These are phyloP conservation scores for Neurospora discreta DNA, from an alignment of 495 filamentous ascomycete species.

Conservation along the genomic window DNA sequence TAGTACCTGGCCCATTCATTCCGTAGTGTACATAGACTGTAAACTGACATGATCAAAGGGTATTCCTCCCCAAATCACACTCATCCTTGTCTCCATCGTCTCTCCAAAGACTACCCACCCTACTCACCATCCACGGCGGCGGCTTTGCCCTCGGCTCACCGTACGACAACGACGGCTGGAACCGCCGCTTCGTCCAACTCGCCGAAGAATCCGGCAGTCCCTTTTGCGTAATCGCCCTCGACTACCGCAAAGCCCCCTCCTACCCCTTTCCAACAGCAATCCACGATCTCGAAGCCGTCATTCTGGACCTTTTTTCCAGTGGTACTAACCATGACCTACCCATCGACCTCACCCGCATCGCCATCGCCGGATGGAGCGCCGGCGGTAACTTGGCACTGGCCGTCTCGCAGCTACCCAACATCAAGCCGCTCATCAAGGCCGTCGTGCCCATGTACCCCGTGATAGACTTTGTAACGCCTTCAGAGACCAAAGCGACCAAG, in stretches of 20 bases:
- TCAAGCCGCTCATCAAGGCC: conserved; percentile 17
- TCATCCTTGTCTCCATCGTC: background rate
- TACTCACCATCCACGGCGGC: conserved; percentile 31
- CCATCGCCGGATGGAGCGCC: conserved; percentile 24
- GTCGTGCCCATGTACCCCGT: conserved; percentile 24
- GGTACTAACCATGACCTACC: conserved; percentile 7
- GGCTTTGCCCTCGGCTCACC: conserved; percentile 26
- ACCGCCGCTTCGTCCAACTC: conserved; percentile 19
- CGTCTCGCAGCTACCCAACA: conserved; percentile 16
- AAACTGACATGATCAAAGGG: background rate
- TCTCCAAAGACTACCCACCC: conserved; percentile 13
- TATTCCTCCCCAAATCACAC: conserved; percentile 26
- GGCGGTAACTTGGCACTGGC: conserved; percentile 27
- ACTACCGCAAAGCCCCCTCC: conserved; percentile 27
- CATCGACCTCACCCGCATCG: conserved; percentile 23
- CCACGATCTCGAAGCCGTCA: conserved; percentile 23
- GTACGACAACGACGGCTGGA: conserved; percentile 29
- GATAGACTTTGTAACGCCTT: conserved; percentile 14
- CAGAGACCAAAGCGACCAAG: conserved; percentile 5
- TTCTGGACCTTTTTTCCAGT: conserved; percentile 7
- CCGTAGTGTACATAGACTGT: background rate
- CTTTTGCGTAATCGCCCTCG: conserved; percentile 25
- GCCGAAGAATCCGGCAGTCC: background rate
- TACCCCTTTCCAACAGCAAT: conserved; percentile 22
- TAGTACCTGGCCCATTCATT: background rate